Evolutionary conservation across 2,329 filamentous ascomycete species (phyloP), one percentile per base, ranked within the genome.

Genomic region (Ceratocystis cubensis): DNA sequence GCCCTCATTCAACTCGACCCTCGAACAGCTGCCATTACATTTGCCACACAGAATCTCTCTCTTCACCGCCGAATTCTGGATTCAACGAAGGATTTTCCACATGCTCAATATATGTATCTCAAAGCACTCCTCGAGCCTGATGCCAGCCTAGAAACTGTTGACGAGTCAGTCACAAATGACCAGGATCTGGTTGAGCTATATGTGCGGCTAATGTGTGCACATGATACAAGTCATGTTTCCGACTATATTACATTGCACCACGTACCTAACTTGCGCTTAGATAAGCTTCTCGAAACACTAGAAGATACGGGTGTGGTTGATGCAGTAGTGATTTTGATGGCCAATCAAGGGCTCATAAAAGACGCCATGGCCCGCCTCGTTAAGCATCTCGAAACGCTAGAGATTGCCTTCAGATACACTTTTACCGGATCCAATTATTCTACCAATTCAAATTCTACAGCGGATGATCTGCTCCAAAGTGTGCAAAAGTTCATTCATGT

Each of bases 401-500:
- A 95, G 73, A 87, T 87, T 1, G 88, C 91, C 1, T 78, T 96
- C 62, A 81, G 85, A 44, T 88, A 90, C 2, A 78, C 96, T 3
- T 76, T 96, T 2, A 78, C 81, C n/a, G 84, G 83, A 13, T 79
- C 80, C 0, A 76, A 85, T 0, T 81, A 82, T 33, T 79, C 80
- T 0, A 75, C 78, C 1, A 73, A 78, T 41, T 69, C 86, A 1
- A 82, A 85, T 68, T 84, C 87, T 69, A 83, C 88, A 0, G 84
- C 88, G 0, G 83, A 88, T 66, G 88, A 92, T 66, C 80, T 96
- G 1, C 80, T 96, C 3, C 83, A 85, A 67, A 86, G 88, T 0
- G 78, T 99, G 20, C 87, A 95, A 69, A 96, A 96, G 74, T 97
- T 96, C 75, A 85, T 88, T 1, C 87, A 91, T 70, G 90, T 99